phyloP scores from a whole-genome alignment of 1,139 yeast genomes.

The Arxiozyma slooffiae region DNA sequence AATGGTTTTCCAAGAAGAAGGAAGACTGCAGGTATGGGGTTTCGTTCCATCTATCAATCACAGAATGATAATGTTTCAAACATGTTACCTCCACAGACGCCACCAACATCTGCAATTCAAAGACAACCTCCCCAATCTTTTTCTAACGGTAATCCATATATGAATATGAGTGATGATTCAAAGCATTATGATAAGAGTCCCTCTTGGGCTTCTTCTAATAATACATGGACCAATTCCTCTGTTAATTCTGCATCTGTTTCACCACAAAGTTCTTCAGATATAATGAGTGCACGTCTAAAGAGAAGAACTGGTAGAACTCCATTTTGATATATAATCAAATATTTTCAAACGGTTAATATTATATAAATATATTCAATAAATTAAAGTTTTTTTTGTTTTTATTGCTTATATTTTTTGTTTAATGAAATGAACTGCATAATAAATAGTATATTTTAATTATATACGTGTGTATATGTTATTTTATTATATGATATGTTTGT shows the following conservation, averaged over 20 bases:
- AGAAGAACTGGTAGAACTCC: slow-evolving; percentile 5
- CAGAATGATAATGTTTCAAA: neutral
- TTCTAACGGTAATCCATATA: neutral
- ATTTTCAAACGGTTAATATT: neutral
- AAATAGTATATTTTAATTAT: neutral
- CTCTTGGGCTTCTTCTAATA: slow-evolving; percentile 4
- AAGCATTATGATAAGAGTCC: slow-evolving; percentile 5
- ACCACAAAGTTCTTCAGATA: slow-evolving; percentile 12
- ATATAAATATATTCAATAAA: neutral
- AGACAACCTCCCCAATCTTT: neutral
- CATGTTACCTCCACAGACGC: neutral
- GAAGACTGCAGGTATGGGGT: slow-evolving; percentile 10
- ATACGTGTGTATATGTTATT: neutral
- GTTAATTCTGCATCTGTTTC: neutral
- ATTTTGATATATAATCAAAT: neutral
- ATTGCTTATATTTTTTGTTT: neutral
- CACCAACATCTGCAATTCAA: neutral
- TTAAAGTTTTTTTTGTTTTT: neutral
- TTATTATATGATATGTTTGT: neutral
- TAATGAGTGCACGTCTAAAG: slow-evolving; percentile 22
- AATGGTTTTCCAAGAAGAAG: slow-evolving; percentile 2
- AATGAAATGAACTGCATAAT: neutral
- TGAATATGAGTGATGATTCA: neutral
- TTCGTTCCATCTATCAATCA: slow-evolving; percentile 10
- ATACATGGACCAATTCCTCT: slow-evolving; percentile 3